These are phyloP conservation scores for Ustilago tritici DNA, from an alignment of 1,284 basidiomycete species.

Conservation along the genomic window DNA sequence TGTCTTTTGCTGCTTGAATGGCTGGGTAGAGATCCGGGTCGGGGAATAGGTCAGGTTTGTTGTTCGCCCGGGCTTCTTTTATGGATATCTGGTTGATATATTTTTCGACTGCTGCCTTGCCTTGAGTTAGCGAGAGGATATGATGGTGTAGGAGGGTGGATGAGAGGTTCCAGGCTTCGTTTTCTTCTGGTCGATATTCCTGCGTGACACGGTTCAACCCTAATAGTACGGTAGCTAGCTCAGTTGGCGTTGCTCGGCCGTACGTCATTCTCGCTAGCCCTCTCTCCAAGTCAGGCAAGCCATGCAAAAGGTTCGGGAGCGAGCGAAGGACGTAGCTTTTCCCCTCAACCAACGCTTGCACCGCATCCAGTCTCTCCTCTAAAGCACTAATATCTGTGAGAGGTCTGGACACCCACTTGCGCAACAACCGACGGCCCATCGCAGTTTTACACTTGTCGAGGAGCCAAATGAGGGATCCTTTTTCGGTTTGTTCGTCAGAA, in stretches of 20 bases:
- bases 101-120: slow-evolving; percentile 74
- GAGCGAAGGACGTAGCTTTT: slow-evolving; percentile 72
- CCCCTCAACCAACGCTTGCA: slow-evolving; percentile 81
- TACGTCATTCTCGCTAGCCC: slow-evolving; percentile 91
- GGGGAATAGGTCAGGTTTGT: slow-evolving; percentile 80
- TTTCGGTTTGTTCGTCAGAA: slow-evolving; percentile 76
- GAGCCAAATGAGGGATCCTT: slow-evolving; percentile 86
- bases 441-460: slow-evolving; percentile 85
- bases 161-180: slow-evolving; percentile 74
- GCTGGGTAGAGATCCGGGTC: slow-evolving; percentile 79
- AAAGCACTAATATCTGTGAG: slow-evolving; percentile 78
- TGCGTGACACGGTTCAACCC: slow-evolving; percentile 81
- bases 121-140: slow-evolving; percentile 75
- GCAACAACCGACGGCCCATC: slow-evolving; percentile 86
- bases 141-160: slow-evolving; percentile 74
- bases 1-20: slow-evolving; percentile 74
- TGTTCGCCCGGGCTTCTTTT: slow-evolving; percentile 77
- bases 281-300: slow-evolving; percentile 86
- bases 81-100: slow-evolving; percentile 75
- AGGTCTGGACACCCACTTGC: slow-evolving; percentile 87
- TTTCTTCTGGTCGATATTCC: slow-evolving; percentile 75
- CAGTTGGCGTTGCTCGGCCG: slow-evolving; percentile 82
- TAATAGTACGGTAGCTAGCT: slow-evolving; percentile 81
- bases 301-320: slow-evolving; percentile 75
- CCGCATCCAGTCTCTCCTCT: slow-evolving; percentile 82